These are phyloP conservation scores for Lobulomyces angularis DNA, from an alignment of 192 early-diverging fungal genomes.

Conservation along the genomic window DNA sequence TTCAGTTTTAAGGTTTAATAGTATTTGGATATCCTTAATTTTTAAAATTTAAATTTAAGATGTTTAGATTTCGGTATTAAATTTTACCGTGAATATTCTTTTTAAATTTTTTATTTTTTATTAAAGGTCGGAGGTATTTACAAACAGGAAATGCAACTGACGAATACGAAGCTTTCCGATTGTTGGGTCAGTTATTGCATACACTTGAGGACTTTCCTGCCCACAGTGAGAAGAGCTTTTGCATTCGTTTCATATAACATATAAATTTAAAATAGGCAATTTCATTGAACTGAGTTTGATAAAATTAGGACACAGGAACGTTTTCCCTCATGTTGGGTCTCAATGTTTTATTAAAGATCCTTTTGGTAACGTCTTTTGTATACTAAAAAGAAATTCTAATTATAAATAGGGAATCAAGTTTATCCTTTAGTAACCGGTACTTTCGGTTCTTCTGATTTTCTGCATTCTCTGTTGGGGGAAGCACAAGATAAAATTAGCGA, in stretches of 20 bases:
- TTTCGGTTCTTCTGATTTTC: constrained; percentile 14
- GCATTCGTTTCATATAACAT: too few species aligned
- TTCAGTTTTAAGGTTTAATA: constrained; percentile 4
- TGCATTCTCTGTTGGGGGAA: constrained; percentile 12
- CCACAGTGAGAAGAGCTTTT: too few species aligned
- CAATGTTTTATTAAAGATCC: too few species aligned
- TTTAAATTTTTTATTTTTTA: too few species aligned
- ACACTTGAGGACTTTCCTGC: constrained; percentile 16
- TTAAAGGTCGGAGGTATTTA: too few species aligned
- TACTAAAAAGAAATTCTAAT: constrained; percentile 13
- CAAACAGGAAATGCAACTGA: constrained; percentile 6
- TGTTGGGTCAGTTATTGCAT: constrained; percentile 11
- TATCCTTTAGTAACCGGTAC: constrained; percentile 14
- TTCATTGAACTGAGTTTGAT: constrained; percentile 12
- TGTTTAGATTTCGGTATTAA: too few species aligned
- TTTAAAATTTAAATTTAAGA: too few species aligned
- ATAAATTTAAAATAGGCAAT: too few species aligned
- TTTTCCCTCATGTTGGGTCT: constrained; percentile 17
- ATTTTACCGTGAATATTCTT: too few species aligned
- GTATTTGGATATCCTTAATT: too few species aligned
- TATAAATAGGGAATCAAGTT: constrained; percentile 1
- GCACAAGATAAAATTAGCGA: constrained; percentile 11
- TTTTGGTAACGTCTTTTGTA: too few species aligned
- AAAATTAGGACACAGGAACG: constrained; percentile 9
- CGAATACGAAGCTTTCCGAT: constrained; percentile 12